A percentile compares a stretch with the other conserved stretches of the same genome.
Conservation (phyloP, 805 yeast species). For the Myxozyma kluyveri region DNA sequence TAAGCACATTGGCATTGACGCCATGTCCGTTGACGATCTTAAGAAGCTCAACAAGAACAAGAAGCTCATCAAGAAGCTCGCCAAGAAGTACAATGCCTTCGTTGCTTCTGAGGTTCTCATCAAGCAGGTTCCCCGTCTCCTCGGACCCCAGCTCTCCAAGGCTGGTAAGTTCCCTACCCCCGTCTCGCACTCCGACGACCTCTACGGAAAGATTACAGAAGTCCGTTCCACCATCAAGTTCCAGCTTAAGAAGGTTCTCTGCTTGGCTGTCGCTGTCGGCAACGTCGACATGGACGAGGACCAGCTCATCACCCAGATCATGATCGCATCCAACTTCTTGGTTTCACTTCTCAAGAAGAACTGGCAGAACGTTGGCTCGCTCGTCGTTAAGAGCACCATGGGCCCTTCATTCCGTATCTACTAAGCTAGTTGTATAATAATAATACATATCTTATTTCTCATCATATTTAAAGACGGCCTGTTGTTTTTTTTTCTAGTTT, state of each 20-base stretch:
- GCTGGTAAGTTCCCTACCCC: constrained; percentile 99
- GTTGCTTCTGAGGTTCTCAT: constrained; percentile 98
- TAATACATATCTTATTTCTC: no score
- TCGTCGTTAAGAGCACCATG: constrained; percentile 98
- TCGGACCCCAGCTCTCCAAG: constrained; percentile 99
- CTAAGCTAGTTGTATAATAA: constrained; percentile 48
- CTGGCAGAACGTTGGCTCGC: constrained; percentile 99
- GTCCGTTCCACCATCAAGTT: constrained; percentile 99
- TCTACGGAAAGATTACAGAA: constrained; percentile 91
- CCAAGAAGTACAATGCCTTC: constrained; percentile 99
- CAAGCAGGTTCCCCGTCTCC: constrained; percentile 99
- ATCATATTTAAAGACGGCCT: no score
- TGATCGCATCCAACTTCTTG: constrained; percentile 98
- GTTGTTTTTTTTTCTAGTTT: no score
- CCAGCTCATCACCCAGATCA: constrained; percentile 91
- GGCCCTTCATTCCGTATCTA: constrained; percentile 99
- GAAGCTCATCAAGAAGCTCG: constrained; percentile 98
- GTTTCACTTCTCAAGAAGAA: constrained; percentile 99
- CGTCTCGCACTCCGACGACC: constrained; percentile 98
- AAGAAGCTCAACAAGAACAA: constrained; percentile 99
- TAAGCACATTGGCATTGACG: constrained; percentile 97
- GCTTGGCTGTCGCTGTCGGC: constrained; percentile 99
- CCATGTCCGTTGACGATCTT: constrained; percentile 99
- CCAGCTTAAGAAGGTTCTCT: constrained; percentile 99
- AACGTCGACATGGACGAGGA: constrained; percentile 99